A percentile compares a stretch with the other conserved stretches of the same genome.
phyloP scores from a whole-genome alignment of 108 stramenopile species.

The Mediolabrus comicus region DNA sequence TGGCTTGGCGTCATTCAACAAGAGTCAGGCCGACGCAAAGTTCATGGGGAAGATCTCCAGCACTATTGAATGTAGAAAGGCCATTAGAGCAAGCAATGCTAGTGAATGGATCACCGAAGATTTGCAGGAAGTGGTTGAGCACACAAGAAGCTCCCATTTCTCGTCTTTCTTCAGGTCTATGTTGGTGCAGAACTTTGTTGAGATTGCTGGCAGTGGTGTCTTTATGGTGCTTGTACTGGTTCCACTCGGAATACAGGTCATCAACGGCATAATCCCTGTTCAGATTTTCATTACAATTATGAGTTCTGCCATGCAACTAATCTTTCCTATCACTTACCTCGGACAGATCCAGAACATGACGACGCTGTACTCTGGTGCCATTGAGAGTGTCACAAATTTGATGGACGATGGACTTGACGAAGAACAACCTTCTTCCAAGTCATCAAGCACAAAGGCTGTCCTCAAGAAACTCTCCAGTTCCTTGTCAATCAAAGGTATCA shows the following conservation, averaged over 20 bases:
- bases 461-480: not conserved
- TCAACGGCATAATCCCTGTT: no score
- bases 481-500: constrained; percentile 5
- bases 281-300: no score
- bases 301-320: no score
- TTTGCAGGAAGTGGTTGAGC: not conserved
- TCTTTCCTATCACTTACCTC: not conserved
- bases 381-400: not conserved
- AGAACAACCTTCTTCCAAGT: not conserved
- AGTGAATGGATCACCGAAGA: not conserved
- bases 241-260: not conserved
- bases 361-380: not conserved
- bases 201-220: not conserved
- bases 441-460: not conserved
- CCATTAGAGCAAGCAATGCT: not conserved
- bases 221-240: not conserved
- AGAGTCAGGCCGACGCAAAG: not conserved
- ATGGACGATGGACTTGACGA: not conserved
- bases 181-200: not conserved
- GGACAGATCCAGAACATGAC: not conserved
- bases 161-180: not conserved
- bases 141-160: not conserved
- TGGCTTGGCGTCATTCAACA: not conserved
- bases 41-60: not conserved
- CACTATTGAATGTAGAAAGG: not conserved